A percentile compares a stretch with the other conserved stretches of the same genome.
These are phyloP conservation scores for Cytospora leucostoma DNA, from an alignment of 2,329 filamentous ascomycete genomes.

Conservation along the genomic window DNA sequence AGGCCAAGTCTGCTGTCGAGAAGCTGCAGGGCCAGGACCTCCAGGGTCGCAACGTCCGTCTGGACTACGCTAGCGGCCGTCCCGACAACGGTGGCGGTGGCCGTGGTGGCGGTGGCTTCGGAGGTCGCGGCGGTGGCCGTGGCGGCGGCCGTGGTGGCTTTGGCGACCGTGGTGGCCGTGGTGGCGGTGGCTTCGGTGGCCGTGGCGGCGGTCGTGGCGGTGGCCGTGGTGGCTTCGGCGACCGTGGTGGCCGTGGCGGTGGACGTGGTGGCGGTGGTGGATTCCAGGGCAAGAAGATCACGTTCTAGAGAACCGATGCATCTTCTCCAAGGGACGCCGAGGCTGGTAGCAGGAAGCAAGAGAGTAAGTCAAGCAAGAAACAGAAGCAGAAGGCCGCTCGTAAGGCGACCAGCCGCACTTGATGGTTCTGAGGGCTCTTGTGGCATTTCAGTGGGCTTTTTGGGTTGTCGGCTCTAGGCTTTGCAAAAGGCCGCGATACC, in stretches of 20 bases:
- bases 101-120: slow-evolving; percentile 47
- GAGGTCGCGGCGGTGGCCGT: slow-evolving; percentile 51
- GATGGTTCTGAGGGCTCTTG: slow-evolving; percentile 48
- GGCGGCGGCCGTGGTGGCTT: slow-evolving; percentile 51
- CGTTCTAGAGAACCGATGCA: slow-evolving; percentile 51
- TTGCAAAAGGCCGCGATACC: slow-evolving; percentile 46
- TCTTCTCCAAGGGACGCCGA: slow-evolving; percentile 1
- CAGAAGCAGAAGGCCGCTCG: slow-evolving; percentile 74
- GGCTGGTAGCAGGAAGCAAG: not conserved
- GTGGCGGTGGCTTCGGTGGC: slow-evolving; percentile 54
- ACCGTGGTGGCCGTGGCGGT: slow-evolving; percentile 40
- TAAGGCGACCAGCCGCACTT: slow-evolving; percentile 44
- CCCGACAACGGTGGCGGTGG: slow-evolving; percentile 54
- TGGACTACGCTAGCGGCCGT: slow-evolving; percentile 75
- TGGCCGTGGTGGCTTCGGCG: slow-evolving; percentile 48
- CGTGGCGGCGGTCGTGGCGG: slow-evolving; percentile 49
- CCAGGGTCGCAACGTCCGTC: slow-evolving; percentile 72
- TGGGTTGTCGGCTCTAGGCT: slow-evolving; percentile 61
- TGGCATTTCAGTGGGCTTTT: slow-evolving; percentile 53
- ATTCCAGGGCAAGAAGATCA: slow-evolving; percentile 80
- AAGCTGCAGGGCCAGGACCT: slow-evolving; percentile 63
- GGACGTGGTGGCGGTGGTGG: slow-evolving; percentile 48
- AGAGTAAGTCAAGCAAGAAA: slow-evolving; percentile 14
- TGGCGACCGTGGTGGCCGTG: slow-evolving; percentile 41
- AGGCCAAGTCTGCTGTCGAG: slow-evolving; percentile 75